Base-by-base conservation (phyloP, 2,329 filamentous ascomycete species). In the Ceratocystis cubensis region DNA sequence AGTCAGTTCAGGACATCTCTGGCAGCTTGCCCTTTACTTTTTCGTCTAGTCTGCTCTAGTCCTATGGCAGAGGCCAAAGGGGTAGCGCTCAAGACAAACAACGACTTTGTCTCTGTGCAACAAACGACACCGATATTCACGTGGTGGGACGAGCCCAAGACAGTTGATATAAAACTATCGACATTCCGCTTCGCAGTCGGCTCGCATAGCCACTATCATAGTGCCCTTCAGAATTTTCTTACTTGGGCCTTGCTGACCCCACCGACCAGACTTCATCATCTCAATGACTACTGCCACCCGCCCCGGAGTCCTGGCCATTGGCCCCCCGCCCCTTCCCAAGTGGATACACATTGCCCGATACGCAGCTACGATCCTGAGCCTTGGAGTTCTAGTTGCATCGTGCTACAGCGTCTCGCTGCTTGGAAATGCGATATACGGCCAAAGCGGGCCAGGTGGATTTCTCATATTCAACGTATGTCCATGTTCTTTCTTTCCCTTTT, bases 381-480 rank as follows among this genome's bases (percentile, higher is more conserved):
- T 77, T 45, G 72, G 75, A 63, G 71, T 77, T 48, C 71, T 81
- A 41, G 75, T 74, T 41, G 71, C 79, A 3, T 73, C 74, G 59
- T 77, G 75, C 22, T 79, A 78, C 69, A 73, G 76, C 10, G 61
- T 78, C 15, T 75, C 76, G 1, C 68, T 79, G 15, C 74, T 74
- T 17, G 70, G 71, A 17, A 67, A 68, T 30, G 44, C 41, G 1
- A 25, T 17, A 13, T 13, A 67, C 46, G 71, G 71, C 66, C 72
- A 72, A 61, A 70, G 72, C 3, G 75, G 75, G 3, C 74, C 76
- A 3, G 73, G 74, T 1, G 76, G 75, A 45, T 78, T 81, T 69
- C 72, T 80, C 56, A 76, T 80, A 68, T 81, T 81, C 67, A 75
- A 79, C 45, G 79, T 81, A 70, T 72, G 77, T 70, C 65, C 66